A percentile compares a stretch with the other conserved stretches of the same genome.
Evolutionary conservation across 345 rosid species (phyloP).

Genomic region (Moricandia arvensis): DNA sequence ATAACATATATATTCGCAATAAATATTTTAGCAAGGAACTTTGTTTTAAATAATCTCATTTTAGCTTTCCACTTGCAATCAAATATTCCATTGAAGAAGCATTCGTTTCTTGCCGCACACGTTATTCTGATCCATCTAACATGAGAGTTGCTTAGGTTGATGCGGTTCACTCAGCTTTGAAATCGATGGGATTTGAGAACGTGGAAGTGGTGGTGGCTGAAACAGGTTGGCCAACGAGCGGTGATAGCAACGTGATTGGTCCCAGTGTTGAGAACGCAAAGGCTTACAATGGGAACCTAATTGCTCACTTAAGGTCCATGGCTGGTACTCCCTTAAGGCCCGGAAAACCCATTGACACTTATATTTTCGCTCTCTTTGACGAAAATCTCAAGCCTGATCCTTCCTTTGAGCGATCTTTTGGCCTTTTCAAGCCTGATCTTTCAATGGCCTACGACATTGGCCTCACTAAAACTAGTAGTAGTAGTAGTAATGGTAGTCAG

Average conservation of each 20-base stretch:
- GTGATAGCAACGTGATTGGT: slow-evolving; percentile 72
- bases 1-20: background rate
- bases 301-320: slow-evolving; percentile 68
- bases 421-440: slow-evolving; percentile 71
- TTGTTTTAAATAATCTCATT: background rate
- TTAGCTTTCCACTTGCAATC: too few relatives aligned
- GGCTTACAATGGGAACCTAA: slow-evolving; percentile 75
- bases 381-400: slow-evolving; percentile 82
- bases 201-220: slow-evolving; percentile 80
- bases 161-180: slow-evolving; percentile 75
- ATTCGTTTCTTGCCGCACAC: background rate
- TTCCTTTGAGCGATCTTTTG: slow-evolving; percentile 66
- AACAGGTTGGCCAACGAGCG: slow-evolving; percentile 86
- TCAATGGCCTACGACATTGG: slow-evolving; percentile 65
- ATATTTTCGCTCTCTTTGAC: slow-evolving; percentile 80
- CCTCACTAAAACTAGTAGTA: slow-evolving; percentile 46
- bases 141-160: slow-evolving; percentile 58
- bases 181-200: slow-evolving; percentile 66
- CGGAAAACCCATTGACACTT: slow-evolving; percentile 78
- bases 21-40: background rate
- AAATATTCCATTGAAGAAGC: background rate
- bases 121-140: background rate
- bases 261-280: slow-evolving; percentile 79
- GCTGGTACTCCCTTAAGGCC: slow-evolving; percentile 90
- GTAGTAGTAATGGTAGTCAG: slow-evolving; percentile 24